Conservation (phyloP, 2,329 filamentous ascomycete species). For the Hortaea werneckii region DNA sequence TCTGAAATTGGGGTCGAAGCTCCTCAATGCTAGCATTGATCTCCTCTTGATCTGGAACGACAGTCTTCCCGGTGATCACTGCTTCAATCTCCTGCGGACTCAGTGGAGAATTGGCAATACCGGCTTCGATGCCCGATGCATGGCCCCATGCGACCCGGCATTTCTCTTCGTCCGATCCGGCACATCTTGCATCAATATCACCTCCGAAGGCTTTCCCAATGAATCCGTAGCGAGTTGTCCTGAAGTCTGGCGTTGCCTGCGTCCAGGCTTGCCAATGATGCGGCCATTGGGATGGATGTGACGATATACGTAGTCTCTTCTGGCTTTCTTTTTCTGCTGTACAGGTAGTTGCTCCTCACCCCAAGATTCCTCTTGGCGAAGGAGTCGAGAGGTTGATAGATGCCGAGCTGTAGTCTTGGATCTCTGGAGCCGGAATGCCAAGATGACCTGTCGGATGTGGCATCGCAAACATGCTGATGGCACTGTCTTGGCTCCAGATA, state of each 20-base stretch:
- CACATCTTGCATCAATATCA: slow-evolving; percentile 7
- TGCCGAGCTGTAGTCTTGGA: neutral
- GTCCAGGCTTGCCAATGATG: slow-evolving; percentile 18
- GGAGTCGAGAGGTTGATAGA: neutral
- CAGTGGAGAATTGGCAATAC: slow-evolving; percentile 1
- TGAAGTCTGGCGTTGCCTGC: slow-evolving; percentile 15
- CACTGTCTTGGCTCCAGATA: neutral
- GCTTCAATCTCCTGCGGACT: slow-evolving; percentile 16
- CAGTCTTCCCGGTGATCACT: slow-evolving; percentile 7
- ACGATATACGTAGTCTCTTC: neutral
- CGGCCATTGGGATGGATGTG: slow-evolving; percentile 11
- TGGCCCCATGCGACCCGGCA: neutral
- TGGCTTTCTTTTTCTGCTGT: neutral
- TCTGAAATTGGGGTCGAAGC: slow-evolving; percentile 12
- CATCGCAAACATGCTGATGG: neutral
- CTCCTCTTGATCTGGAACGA: slow-evolving; percentile 15
- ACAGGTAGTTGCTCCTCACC: neutral
- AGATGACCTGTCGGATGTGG: neutral
- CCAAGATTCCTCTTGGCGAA: neutral
- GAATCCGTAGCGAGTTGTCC: slow-evolving; percentile 13
- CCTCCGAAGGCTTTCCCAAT: slow-evolving; percentile 16
- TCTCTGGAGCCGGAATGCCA: neutral
- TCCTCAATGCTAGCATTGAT: slow-evolving; percentile 20
- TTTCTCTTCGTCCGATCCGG: neutral
- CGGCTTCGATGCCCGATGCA: neutral